Evolutionary conservation across 371 early-diverging fungal genomes (phyloP).

Genomic region (Entomophthora muscae): DNA sequence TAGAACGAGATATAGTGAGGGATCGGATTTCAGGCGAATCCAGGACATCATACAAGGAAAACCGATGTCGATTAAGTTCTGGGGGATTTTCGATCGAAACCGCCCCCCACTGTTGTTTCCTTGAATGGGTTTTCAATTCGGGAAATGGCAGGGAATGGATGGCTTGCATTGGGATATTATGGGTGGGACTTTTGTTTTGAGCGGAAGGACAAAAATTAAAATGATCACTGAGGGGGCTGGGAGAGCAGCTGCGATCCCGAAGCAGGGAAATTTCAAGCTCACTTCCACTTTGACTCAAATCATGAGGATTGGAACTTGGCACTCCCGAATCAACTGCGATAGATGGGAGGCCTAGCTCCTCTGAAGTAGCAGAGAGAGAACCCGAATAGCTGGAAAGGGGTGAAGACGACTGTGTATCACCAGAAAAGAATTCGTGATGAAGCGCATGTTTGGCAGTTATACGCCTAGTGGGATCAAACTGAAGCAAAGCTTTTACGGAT

Average conservation of each 20-base stretch:
- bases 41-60: conserved; percentile 2
- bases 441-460: conserved; percentile 80
- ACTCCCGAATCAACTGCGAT: background rate
- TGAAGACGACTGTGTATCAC: background rate
- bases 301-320: background rate
- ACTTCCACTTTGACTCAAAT: background rate
- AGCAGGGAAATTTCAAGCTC: background rate
- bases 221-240: background rate
- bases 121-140: background rate
- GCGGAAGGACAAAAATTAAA: background rate
- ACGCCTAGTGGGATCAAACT: conserved; percentile 80
- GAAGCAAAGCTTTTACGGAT: conserved; percentile 62
- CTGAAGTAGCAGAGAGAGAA: background rate
- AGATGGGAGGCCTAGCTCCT: background rate
- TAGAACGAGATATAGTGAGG: background rate
- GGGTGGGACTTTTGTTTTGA: background rate
- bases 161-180: background rate
- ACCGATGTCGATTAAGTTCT: background rate
- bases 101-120: background rate
- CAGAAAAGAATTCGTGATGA: conserved; percentile 66
- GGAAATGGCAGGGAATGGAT: background rate
- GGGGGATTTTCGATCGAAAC: background rate
- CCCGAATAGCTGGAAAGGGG: background rate
- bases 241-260: background rate
- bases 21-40: background rate